phyloP scores from a whole-genome alignment of 345 rosid genomes.

The Arabis alpina region DNA sequence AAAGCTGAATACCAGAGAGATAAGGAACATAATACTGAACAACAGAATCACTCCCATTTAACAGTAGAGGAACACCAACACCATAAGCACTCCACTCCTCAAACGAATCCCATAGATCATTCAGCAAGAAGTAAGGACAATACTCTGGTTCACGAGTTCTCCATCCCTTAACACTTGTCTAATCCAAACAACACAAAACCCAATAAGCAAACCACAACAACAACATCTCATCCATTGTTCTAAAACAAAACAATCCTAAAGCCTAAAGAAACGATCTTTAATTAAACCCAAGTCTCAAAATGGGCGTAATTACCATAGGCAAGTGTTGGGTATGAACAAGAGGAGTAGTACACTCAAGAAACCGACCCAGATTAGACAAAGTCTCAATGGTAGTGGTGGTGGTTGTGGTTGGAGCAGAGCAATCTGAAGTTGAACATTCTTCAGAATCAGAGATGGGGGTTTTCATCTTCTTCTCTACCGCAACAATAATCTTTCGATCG shows the following conservation, averaged over 20 bases:
- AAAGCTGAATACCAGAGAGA: conserved; percentile 89
- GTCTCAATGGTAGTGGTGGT: conserved; percentile 14
- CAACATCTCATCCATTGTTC: neutral
- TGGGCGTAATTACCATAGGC: conserved; percentile 60
- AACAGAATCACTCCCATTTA: conserved; percentile 65
- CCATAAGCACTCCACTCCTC: conserved; percentile 91
- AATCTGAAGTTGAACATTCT: conserved; percentile 52
- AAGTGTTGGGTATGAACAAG: conserved; percentile 59
- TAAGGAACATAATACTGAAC: conserved; percentile 88
- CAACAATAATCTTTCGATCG: conserved; percentile 3
- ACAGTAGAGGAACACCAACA: conserved; percentile 75
- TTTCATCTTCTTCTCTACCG: conserved; percentile 35
- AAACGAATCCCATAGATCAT: conserved; percentile 83
- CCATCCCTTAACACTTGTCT: conserved; percentile 59
- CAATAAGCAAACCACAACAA: neutral
- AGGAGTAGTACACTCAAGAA: conserved; percentile 80
- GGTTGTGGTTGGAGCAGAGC: conserved; percentile 42
- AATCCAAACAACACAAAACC: conserved; percentile 22
- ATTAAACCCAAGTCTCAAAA: neutral
- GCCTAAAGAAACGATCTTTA: conserved; percentile 7
- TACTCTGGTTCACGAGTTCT: conserved; percentile 49
- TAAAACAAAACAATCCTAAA: neutral
- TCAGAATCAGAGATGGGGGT: conserved; percentile 24
- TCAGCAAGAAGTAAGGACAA: conserved; percentile 64
- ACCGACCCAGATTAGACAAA: conserved; percentile 75